Percentiles rank a stretch among this genome's conserved stretches.
Conservation (phyloP, 192 early-diverging fungal genomes). For the Gonapodya prolifera region DNA sequence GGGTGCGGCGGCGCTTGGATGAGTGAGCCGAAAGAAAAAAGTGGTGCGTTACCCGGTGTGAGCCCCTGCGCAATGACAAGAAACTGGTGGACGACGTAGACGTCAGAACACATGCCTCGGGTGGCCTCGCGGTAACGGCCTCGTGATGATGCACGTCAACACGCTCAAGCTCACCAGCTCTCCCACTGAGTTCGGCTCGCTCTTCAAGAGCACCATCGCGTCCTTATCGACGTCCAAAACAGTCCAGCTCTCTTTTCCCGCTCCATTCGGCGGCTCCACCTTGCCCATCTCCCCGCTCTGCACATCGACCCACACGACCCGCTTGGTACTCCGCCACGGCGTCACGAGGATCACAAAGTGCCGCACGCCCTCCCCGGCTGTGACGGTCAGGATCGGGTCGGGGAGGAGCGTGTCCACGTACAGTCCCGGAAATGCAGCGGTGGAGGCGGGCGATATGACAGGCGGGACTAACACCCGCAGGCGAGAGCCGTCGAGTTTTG, state of each 20-base stretch:
- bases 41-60: constrained; percentile 19
- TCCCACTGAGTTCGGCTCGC: background rate
- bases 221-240: background rate
- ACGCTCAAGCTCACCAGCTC: background rate
- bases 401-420: constrained; percentile 40
- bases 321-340: background rate
- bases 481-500: constrained; percentile 12
- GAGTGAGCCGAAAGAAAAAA: no score
- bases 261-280: background rate
- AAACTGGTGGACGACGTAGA: no score
- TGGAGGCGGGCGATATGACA: constrained; percentile 17
- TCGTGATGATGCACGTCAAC: no score
- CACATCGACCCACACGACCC: background rate
- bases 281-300: background rate
- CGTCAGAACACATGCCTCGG: no score
- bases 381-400: background rate
- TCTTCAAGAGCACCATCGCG: background rate
- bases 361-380: background rate
- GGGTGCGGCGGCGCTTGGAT: background rate
- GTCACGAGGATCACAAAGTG: background rate
- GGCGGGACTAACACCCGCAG: constrained; percentile 19
- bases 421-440: constrained; percentile 50
- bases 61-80: constrained; percentile 10
- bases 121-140: no score
- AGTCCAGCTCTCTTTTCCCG: background rate